Conservation (phyloP, 2,329 filamentous ascomycete species). For the Pseudopithomyces chartarum region DNA sequence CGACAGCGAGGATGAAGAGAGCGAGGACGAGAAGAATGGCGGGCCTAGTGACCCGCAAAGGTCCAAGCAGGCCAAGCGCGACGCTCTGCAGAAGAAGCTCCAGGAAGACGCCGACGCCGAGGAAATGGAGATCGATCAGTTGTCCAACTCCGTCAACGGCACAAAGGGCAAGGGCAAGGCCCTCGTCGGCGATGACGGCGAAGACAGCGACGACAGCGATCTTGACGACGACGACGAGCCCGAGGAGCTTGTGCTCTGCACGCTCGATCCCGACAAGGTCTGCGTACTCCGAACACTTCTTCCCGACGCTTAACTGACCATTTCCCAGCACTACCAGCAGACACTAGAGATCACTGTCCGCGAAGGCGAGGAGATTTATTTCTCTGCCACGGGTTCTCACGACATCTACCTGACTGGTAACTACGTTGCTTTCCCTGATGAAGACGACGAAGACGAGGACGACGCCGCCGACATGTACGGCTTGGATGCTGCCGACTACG, state of each 20-base stretch:
- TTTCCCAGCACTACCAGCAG: conserved; percentile 86
- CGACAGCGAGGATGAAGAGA: conserved; percentile 55
- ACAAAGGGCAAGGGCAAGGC: conserved; percentile 56
- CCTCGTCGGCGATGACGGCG: conserved; percentile 77
- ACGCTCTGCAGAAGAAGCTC: conserved; percentile 77
- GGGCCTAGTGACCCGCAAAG: conserved; percentile 91
- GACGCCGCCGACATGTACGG: conserved; percentile 66
- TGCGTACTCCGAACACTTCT: conserved; percentile 39
- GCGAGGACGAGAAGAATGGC: conserved; percentile 77
- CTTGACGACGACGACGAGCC: conserved; percentile 64
- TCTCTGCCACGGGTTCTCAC: conserved; percentile 88
- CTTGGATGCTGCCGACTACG: conserved; percentile 70
- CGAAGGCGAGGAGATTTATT: conserved; percentile 89
- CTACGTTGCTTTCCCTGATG: conserved; percentile 75
- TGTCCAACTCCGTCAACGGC: conserved; percentile 59
- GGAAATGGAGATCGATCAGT: conserved; percentile 73
- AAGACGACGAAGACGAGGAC: conserved; percentile 62
- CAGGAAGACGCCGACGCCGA: conserved; percentile 70
- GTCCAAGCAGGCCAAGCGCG: conserved; percentile 83
- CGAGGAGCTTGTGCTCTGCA: conserved; percentile 94
- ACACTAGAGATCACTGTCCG: conserved; percentile 89
- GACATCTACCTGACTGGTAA: conserved; percentile 93
- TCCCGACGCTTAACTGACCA: conserved; percentile 31
- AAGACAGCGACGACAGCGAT: conserved; percentile 60
- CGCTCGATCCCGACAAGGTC: conserved; percentile 91